Conservation (phyloP, 2,329 filamentous ascomycete genomes). For the Arthrobotrys conoides region DNA sequence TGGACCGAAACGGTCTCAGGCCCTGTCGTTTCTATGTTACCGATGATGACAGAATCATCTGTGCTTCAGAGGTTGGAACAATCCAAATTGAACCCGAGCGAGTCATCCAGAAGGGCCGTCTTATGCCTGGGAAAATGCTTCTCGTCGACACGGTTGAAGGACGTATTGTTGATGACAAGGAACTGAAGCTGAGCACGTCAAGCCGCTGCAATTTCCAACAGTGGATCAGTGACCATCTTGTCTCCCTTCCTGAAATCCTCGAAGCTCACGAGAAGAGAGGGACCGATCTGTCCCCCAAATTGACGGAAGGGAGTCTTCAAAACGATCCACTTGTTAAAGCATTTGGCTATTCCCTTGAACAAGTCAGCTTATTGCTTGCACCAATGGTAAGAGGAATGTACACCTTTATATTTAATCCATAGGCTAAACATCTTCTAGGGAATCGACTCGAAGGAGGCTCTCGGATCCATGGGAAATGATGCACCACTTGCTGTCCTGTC, state of each 20-base stretch:
- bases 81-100: conserved; percentile 91
- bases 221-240: conserved; percentile 88
- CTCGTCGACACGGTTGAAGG: conserved; percentile 92
- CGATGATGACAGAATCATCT: conserved; percentile 96
- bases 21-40: conserved; percentile 98
- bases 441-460: conserved; percentile 94
- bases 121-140: conserved; percentile 96
- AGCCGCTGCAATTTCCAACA: conserved; percentile 86
- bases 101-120: conserved; percentile 90
- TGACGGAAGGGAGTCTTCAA: conserved; percentile 80
- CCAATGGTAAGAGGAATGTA: conserved; percentile 75
- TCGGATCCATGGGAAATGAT: conserved; percentile 98
- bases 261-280: conserved; percentile 73
- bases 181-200: conserved; percentile 91
- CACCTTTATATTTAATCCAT: conserved; percentile 1
- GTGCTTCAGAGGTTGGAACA: conserved; percentile 94
- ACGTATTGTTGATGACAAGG: conserved; percentile 92
- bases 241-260: conserved; percentile 83
- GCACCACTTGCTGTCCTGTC: conserved; percentile 91
- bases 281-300: conserved; percentile 76
- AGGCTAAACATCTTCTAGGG: conserved; percentile 68
- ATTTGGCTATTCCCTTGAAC: conserved; percentile 95
- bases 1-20: conserved; percentile 93
- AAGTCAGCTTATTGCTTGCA: conserved; percentile 89
- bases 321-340: conserved; percentile 86